Conservation (phyloP, 192 early-diverging fungal genomes). For the Backusella psychrophila region DNA sequence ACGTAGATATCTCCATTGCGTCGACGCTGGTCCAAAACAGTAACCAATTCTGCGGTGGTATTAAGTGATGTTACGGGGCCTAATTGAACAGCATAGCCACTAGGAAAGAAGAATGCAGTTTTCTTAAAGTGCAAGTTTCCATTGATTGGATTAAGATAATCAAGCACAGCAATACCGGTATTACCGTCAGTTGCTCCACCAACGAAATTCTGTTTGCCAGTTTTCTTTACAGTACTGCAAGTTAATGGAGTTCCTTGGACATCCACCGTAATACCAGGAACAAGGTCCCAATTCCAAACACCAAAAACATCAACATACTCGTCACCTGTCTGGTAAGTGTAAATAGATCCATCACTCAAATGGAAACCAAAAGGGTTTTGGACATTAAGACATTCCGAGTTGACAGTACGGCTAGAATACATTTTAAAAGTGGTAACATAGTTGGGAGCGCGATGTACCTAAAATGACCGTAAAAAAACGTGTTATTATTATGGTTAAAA, state of each 20-base stretch:
- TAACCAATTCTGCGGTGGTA: not conserved
- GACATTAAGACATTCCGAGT: constrained; percentile 25
- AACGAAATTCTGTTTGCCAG: constrained; percentile 19
- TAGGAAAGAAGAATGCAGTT: constrained; percentile 21
- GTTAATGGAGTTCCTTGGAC: constrained; percentile 14
- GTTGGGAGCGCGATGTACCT: constrained; percentile 21
- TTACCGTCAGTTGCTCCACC: constrained; percentile 24
- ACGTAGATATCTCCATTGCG: constrained; percentile 22
- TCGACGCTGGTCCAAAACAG: constrained; percentile 22
- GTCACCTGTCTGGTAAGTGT: constrained; percentile 27
- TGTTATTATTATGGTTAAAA: not conserved
- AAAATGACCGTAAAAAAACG: not conserved
- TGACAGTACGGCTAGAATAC: constrained; percentile 28
- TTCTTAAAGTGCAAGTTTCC: constrained; percentile 15
- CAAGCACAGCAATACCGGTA: constrained; percentile 28
- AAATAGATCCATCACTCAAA: constrained; percentile 29
- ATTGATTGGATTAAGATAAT: constrained; percentile 20
- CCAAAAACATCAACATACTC: constrained; percentile 33
- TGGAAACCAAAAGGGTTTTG: constrained; percentile 32
- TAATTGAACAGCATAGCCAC: constrained; percentile 21
- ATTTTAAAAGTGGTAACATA: constrained; percentile 29
- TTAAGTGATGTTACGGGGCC: constrained; percentile 1
- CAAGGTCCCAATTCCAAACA: constrained; percentile 26
- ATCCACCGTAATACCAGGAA: constrained; percentile 31
- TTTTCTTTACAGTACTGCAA: constrained; percentile 8